phyloP scores from a whole-genome alignment of 2,329 filamentous ascomycete genomes.

The Xylaria sp. region DNA sequence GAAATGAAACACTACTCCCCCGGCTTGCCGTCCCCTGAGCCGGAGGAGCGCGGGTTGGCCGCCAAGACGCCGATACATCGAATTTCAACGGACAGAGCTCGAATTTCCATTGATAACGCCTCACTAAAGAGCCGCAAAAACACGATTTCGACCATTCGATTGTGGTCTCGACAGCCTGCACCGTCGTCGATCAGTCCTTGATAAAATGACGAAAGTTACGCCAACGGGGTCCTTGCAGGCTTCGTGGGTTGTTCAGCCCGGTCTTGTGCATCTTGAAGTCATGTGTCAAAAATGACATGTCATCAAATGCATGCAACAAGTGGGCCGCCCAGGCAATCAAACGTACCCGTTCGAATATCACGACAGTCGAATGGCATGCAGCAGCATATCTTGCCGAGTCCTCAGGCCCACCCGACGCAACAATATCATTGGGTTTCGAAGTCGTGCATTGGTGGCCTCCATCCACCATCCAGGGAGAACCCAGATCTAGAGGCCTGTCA shows the following conservation, averaged over 20 bases:
- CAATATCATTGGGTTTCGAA: constrained; percentile 21
- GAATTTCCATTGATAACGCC: constrained; percentile 11
- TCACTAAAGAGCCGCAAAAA: constrained; percentile 17
- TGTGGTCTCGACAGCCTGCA: constrained; percentile 25
- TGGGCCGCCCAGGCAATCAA: constrained; percentile 19
- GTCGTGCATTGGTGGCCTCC: constrained; percentile 20
- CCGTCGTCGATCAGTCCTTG: constrained; percentile 25
- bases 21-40: constrained; percentile 1
- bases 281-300: constrained; percentile 24
- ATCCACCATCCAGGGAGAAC: constrained; percentile 12
- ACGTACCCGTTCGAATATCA: constrained; percentile 24
- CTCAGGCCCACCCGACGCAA: constrained; percentile 14
- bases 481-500: constrained; percentile 18
- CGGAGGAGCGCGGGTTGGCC: constrained; percentile 4
- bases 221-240: constrained; percentile 29
- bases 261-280: constrained; percentile 23
- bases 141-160: constrained; percentile 11
- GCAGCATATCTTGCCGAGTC: constrained; percentile 22
- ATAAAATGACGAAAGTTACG: constrained; percentile 27
- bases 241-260: constrained; percentile 25
- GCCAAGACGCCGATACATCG: constrained; percentile 1
- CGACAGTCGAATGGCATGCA: constrained; percentile 26
- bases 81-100: not conserved
- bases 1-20: constrained; percentile 3
- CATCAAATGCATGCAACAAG: constrained; percentile 16